Base-by-base conservation (phyloP, 768 basidiomycete genomes). In the Auriscalpium orientale region DNA sequence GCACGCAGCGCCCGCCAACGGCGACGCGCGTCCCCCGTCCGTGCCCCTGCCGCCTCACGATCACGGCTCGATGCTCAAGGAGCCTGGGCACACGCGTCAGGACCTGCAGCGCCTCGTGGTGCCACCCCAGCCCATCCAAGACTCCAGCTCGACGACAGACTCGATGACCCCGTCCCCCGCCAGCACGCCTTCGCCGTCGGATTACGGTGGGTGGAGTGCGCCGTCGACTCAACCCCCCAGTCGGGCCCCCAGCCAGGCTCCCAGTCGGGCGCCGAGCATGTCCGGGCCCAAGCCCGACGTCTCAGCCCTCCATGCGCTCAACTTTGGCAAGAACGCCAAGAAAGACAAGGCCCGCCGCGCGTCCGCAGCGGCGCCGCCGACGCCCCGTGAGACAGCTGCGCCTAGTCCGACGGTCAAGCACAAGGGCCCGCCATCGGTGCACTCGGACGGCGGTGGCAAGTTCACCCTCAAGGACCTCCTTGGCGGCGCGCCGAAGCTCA, bases 391-490 rank as follows among this genome's bases (percentile, higher is more conserved):
- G 65, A 54, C 74, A 64, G 57, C 68, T 71, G 37, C 63, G 64
- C 15, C 40, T 43, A 43, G 21, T 68, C 68, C 35, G 58, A 62
- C 63, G 65, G 66, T 67, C 57, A 79, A 73, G 76, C 53, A 56
- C 73, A 55, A 57, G 37, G 55, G 54, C 8, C 56, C 59, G 70
- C 79, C 66, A 56, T 84, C 61, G 70, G 78, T 69, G 73, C 80
- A 72, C 15, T 82, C 84, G 54, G 81, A 83, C 45, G 75, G 73
- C 6, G 75, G 75, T 47, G 85, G 88, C 67, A 89, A 83, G 71
- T 94, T 94, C 72, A 88, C 78, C 44, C 80, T 97, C 64, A 94
- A 89, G 79, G 81, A 94, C 67, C 79, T 97, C 28, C 79, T 95
- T 57, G 76, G 76, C 21, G 75, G 73, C 47, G 84, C 82, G 0